Evolutionary conservation across 2,329 filamentous ascomycete genomes (phyloP).

Genomic region (Colletotrichum sp.): DNA sequence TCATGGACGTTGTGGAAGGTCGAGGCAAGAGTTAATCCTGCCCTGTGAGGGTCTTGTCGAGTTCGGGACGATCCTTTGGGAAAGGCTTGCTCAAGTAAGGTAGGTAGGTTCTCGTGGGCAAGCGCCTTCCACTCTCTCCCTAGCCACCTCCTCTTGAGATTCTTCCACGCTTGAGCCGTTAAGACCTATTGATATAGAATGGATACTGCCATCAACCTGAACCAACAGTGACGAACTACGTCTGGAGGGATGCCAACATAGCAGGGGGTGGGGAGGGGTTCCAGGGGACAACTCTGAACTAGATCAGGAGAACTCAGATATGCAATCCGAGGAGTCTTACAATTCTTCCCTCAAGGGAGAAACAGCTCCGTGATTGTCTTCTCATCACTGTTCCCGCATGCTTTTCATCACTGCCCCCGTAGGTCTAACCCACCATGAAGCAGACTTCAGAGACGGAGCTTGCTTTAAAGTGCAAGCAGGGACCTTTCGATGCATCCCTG

Average conservation of each 20-base stretch:
- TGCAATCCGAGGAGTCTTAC: background rate
- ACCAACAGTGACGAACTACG: background rate
- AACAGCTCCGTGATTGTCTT: background rate
- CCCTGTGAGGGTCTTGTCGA: accelerated
- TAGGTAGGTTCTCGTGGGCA: no score
- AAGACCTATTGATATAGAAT: background rate
- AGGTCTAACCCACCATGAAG: background rate
- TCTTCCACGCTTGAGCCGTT: background rate
- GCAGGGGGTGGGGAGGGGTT: no score
- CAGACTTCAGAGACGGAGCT: background rate
- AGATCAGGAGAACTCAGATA: background rate
- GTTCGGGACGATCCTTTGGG: background rate
- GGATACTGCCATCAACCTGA: background rate
- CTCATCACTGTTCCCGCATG: background rate
- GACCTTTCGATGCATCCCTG: background rate
- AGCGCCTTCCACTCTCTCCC: background rate
- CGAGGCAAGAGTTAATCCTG: background rate
- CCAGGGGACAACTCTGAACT: no score
- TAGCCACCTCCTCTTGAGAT: background rate
- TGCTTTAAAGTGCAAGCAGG: background rate
- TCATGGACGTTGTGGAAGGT: background rate
- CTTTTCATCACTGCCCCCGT: background rate
- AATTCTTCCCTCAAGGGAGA: background rate
- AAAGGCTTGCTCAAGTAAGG: background rate
- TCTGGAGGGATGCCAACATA: background rate